These are phyloP conservation scores for Globisporangium uncinulatum DNA, from an alignment of 352 stramenopile species.

Conservation along the genomic window DNA sequence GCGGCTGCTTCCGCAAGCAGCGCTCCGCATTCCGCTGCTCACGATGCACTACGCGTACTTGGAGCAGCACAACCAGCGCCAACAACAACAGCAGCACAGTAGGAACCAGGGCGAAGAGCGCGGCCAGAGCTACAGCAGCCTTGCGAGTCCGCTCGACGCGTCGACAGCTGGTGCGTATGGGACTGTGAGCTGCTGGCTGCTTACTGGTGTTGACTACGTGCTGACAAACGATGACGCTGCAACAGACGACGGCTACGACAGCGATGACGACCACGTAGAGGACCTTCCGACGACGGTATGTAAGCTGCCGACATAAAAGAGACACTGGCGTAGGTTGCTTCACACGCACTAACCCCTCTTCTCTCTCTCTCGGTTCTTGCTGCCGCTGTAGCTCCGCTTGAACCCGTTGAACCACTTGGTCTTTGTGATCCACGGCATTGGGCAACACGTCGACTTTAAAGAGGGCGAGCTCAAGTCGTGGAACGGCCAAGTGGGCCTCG, in stretches of 20 bases:
- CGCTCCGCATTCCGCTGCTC: slow-evolving; percentile 61
- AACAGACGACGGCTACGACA: slow-evolving; percentile 23
- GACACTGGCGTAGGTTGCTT: not conserved
- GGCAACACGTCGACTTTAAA: slow-evolving; percentile 81
- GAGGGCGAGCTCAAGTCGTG: slow-evolving; percentile 79
- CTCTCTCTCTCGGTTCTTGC: not conserved
- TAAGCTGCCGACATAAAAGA: not conserved
- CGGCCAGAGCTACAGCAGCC: slow-evolving; percentile 67
- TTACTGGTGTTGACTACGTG: not conserved
- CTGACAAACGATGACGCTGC: not conserved
- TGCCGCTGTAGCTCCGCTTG: slow-evolving; percentile 47
- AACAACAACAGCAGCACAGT: slow-evolving; percentile 6
- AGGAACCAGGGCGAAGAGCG: slow-evolving; percentile 27
- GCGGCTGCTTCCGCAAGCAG: slow-evolving; percentile 48
- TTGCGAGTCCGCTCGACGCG: slow-evolving; percentile 17
- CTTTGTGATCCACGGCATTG: slow-evolving; percentile 86
- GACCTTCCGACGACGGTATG: slow-evolving; percentile 66
- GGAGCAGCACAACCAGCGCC: slow-evolving; percentile 17
- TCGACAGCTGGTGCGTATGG: slow-evolving; percentile 21
- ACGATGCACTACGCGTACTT: slow-evolving; percentile 60
- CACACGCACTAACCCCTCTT: not conserved
- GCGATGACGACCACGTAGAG: slow-evolving; percentile 62
- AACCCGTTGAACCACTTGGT: slow-evolving; percentile 77
- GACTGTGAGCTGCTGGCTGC: not conserved
- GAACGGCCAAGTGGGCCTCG: slow-evolving; percentile 61